Percentiles rank a stretch among this genome's conserved stretches.
phyloP scores from a whole-genome alignment of 163 green algal species.

The Chlamydomonas reinhardtii region DNA sequence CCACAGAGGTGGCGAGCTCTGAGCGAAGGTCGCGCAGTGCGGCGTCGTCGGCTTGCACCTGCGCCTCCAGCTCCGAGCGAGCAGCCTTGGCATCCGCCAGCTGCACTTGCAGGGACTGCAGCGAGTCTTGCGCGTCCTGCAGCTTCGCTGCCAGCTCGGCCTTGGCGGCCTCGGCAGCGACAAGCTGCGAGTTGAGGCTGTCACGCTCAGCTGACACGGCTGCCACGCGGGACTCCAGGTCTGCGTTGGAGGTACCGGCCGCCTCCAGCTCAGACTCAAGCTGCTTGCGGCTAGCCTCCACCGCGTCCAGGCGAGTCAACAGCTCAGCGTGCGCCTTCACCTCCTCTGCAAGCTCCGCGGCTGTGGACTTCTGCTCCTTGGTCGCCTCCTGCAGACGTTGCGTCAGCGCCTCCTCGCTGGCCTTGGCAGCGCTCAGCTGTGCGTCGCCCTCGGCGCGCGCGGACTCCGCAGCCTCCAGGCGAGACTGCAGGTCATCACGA shows the following conservation, averaged over 20 bases:
- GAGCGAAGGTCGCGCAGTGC: background rate
- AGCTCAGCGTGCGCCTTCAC: slow-evolving; percentile 11
- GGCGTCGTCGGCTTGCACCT: too few species aligned
- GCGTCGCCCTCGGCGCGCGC: too few species aligned
- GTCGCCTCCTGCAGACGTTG: background rate
- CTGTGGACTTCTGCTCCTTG: background rate
- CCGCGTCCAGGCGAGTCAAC: background rate
- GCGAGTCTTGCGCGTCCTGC: background rate
- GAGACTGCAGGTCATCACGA: too few species aligned
- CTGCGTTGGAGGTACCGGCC: too few species aligned
- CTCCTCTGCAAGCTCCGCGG: background rate
- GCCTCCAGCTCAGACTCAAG: background rate
- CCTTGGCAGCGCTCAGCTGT: too few species aligned
- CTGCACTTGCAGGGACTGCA: background rate
- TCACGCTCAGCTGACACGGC: background rate
- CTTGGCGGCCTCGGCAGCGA: background rate
- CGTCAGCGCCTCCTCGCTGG: too few species aligned
- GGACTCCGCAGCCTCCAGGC: too few species aligned
- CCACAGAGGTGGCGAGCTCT: background rate
- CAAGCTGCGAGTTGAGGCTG: background rate
- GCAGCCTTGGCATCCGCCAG: too few species aligned
- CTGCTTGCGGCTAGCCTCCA: background rate
- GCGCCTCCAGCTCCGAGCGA: too few species aligned
- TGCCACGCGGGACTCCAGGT: background rate
- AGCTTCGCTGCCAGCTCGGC: background rate